Base-by-base conservation (phyloP, 306 rosid genomes). In the cucumber (Cucumis sativus) region DNA sequence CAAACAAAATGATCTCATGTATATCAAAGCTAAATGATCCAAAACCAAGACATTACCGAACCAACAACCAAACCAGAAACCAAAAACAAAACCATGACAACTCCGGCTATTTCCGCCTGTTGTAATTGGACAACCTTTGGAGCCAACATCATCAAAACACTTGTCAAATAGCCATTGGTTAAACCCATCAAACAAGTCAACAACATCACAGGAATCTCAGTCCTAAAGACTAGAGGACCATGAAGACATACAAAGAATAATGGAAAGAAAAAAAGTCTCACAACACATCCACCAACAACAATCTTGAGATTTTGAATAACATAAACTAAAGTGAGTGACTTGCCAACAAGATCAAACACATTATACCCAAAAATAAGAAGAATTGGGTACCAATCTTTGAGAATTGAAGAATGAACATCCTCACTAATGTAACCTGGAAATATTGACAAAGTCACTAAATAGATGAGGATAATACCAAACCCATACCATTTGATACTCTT, bases 401-500 rank as follows among this genome's bases (percentile, higher is more conserved):
- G 88, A 65, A 88, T 63, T 68, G 83, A 68, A 66, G 97, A 95
- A 80, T 91, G 96, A 54, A 95, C 98, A 81, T 95, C 97, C 80
- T 95, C 97, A 8, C 97, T 95, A 8, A 95, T 86, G 87, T 84
- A 92, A 41, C 98, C 98, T 0, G 98, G 97, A 85, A 90, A 95
- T 79, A 95, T 95, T 5, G 97, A 77, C 35, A 95, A 82, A 61
- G 98, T 95, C 80, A 95, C 97, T 18, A 83, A 13, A 78, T 92
- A 95, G 79, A 92, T 78, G 56, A 90, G 87, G 64, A 89, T 10
- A 17, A 91, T 76, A 72, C 91, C 94, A 40, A 89, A 30, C 25
- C 97, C 98, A 25, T 90, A 88, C 96, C 93, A 90, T 86, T 92
- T 89, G 66, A 93, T 67, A 63, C 88, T 86, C 54, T 87, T 91